Percentiles rank a stretch among this genome's conserved stretches.
phyloP scores from a whole-genome alignment of 2,329 filamentous ascomycete genomes.

The Torrubiella hemipterigena region DNA sequence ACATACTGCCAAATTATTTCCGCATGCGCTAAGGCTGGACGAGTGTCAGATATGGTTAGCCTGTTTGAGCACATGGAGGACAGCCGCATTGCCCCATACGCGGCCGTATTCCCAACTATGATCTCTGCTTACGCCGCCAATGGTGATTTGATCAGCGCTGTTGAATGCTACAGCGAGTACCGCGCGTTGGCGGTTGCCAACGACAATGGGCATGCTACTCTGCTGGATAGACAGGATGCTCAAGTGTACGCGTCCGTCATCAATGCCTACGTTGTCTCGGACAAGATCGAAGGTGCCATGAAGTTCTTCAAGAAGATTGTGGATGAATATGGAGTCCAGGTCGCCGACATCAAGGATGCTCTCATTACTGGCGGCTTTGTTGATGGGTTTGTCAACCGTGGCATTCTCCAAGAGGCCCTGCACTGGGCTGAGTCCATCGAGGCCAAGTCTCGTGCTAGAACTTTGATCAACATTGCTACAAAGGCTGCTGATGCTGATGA shows the following conservation, averaged over 20 bases:
- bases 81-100: slow-evolving; percentile 59
- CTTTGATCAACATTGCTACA: slow-evolving; percentile 63
- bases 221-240: slow-evolving; percentile 64
- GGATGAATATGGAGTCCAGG: slow-evolving; percentile 43
- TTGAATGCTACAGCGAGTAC: slow-evolving; percentile 95
- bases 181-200: slow-evolving; percentile 75
- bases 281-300: slow-evolving; percentile 68
- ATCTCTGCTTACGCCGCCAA: slow-evolving; percentile 81
- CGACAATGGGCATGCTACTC: slow-evolving; percentile 58
- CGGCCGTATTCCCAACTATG: slow-evolving; percentile 82
- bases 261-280: slow-evolving; percentile 74
- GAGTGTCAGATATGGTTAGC: slow-evolving; percentile 77
- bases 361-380: slow-evolving; percentile 68
- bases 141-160: slow-evolving; percentile 74
- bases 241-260: slow-evolving; percentile 87
- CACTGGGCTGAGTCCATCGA: slow-evolving; percentile 57
- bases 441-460: slow-evolving; percentile 42
- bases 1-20: slow-evolving; percentile 78
- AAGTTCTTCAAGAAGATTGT: slow-evolving; percentile 79
- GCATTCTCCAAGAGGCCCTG: slow-evolving; percentile 62
- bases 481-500: slow-evolving; percentile 71
- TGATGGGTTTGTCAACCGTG: slow-evolving; percentile 59
- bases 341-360: slow-evolving; percentile 54
- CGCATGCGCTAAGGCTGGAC: slow-evolving; percentile 73
- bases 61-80: slow-evolving; percentile 88